These are phyloP conservation scores for Setaria italica DNA, from an alignment of 202 grass and related monocot genomes.

Conservation along the genomic window DNA sequence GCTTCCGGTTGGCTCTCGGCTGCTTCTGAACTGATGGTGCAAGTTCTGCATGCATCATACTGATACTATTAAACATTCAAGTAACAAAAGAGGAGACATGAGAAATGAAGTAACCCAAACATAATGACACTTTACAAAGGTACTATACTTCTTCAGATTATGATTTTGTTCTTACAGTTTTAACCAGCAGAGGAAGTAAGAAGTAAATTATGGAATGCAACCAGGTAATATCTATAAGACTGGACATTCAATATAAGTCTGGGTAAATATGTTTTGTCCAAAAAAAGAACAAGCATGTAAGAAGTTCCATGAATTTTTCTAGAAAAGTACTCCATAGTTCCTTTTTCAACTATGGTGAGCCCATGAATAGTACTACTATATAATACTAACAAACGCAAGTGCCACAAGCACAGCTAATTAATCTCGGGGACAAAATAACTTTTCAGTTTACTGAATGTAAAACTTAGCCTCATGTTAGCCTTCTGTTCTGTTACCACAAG, in stretches of 20 bases:
- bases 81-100: background rate
- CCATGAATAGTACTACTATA: background rate
- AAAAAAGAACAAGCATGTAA: background rate
- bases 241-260: background rate
- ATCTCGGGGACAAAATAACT: background rate
- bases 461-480: background rate
- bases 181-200: background rate
- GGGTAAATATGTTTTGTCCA: background rate
- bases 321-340: background rate
- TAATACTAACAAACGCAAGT: background rate
- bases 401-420: background rate
- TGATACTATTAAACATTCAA: slow-evolving; percentile 21
- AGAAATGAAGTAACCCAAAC: background rate
- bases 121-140: background rate
- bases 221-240: background rate
- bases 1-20: slow-evolving; percentile 57
- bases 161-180: background rate
- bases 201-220: background rate
- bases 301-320: background rate
- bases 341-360: background rate
- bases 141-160: background rate
- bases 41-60: slow-evolving; percentile 42
- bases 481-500: background rate
- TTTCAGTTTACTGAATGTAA: background rate
- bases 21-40: slow-evolving; percentile 34